These are phyloP conservation scores for Daedaleopsis sinensis DNA, from an alignment of 768 basidiomycete genomes.

Conservation along the genomic window DNA sequence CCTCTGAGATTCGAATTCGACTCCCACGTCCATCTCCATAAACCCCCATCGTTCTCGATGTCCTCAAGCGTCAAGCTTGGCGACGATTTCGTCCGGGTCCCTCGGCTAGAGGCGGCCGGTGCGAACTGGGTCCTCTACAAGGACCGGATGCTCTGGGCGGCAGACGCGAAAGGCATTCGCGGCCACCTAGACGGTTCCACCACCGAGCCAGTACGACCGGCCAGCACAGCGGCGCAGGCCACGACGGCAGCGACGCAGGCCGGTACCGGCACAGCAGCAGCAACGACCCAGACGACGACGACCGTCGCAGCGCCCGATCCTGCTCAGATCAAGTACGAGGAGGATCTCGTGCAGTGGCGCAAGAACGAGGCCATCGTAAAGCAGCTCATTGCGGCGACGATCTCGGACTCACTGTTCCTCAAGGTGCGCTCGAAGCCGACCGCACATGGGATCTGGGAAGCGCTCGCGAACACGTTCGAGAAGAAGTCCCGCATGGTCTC, in stretches of 20 bases:
- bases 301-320: background rate
- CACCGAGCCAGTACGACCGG: background rate
- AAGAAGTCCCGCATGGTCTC: slow-evolving; percentile 32
- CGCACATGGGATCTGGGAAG: slow-evolving; percentile 33
- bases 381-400: slow-evolving; percentile 36
- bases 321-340: slow-evolving; percentile 25
- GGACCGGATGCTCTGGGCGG: slow-evolving; percentile 3
- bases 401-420: slow-evolving; percentile 39
- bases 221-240: background rate
- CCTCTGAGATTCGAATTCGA: no score
- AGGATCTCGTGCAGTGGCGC: slow-evolving; percentile 28
- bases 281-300: background rate
- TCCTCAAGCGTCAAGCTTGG: no score
- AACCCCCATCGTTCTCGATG: no score
- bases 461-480: slow-evolving; percentile 32
- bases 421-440: slow-evolving; percentile 28
- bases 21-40: no score
- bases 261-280: background rate
- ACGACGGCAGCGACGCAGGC: background rate
- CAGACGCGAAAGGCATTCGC: slow-evolving; percentile 4
- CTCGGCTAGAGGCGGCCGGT: slow-evolving; percentile 6
- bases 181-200: slow-evolving; percentile 10
- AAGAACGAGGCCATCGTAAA: slow-evolving; percentile 33
- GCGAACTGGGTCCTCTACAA: slow-evolving; percentile 10
- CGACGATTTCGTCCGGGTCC: background rate